Base-by-base conservation (phyloP, 768 basidiomycete species). In the Psilocybe subaeruginosa region DNA sequence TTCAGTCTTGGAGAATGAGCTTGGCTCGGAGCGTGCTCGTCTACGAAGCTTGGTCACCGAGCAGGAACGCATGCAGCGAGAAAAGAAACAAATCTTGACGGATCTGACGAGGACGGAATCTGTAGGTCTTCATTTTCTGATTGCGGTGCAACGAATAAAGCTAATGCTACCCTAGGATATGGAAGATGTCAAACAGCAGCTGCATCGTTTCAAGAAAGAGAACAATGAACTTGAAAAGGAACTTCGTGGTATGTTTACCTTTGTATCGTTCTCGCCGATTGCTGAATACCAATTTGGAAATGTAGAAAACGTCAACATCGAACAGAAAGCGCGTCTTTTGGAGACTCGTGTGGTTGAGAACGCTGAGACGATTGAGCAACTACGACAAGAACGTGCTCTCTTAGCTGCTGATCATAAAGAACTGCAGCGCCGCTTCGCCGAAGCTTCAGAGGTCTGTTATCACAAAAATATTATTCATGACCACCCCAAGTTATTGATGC, bases 351-450 rank as follows among this genome's bases (percentile, higher is more conserved):
- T 92, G 9, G 74, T 81, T 9, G 89, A 91, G 72, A 95, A 93
- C 60, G 74, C 79, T 0, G 83, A 85, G 60, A 83, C 85, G 2
- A 90, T 94, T 51, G 86, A 92, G 29, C 85, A 89, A 31, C 77
- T 95, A 33, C 85, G 93, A 19, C 84, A 89, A 62, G 93, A 95
- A 68, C 89, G 92, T 3, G 82, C 88, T 30, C 70, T 88, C 51
- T 83, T 95, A 27, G 81, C 80, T 8, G 73, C 76, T 14, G 91
- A 94, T 66, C 86, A 93, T 68, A 90, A 90, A 70, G 80, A 84
- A 49, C 80, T 95, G 31, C 91, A 94, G 69, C 81, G 80, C 19
- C 85, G 83, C 17, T 89, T 88, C 65, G 73, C 84, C 3, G 85
- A 91, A 47, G 79, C 84, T 8, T 82, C 89, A 5, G 87, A 92